Percentiles rank a stretch among this genome's conserved stretches.
Evolutionary conservation across 2,329 filamentous ascomycete genomes (phyloP).

Genomic region (Nemania abortiva): DNA sequence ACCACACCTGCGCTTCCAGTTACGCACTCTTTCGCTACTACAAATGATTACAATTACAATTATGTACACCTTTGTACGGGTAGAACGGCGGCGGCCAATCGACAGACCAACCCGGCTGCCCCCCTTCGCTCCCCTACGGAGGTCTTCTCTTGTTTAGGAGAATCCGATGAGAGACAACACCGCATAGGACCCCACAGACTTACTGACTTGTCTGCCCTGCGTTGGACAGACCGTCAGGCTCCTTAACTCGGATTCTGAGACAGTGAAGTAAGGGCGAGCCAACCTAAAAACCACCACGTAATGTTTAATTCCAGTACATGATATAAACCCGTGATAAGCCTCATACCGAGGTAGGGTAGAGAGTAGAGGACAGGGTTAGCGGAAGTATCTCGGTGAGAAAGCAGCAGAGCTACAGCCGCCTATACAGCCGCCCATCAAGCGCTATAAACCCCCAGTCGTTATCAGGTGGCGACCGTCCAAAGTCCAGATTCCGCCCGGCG

Average conservation of each 20-base stretch:
- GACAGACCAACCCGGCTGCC: constrained; percentile 12
- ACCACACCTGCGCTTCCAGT: background rate
- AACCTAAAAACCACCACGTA: constrained; percentile 7
- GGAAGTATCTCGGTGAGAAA: constrained; percentile 26
- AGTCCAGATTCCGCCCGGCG: constrained; percentile 16
- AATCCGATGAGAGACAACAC: background rate
- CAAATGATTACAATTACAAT: background rate
- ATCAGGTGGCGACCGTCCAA: background rate
- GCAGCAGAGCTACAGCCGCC: background rate
- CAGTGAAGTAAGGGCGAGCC: constrained; percentile 8
- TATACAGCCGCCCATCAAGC: background rate
- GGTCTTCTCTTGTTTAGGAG: constrained; percentile 7
- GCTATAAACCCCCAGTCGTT: background rate
- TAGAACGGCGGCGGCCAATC: background rate
- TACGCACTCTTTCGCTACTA: background rate
- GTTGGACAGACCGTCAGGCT: constrained; percentile 7
- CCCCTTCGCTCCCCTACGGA: background rate
- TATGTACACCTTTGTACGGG: constrained; percentile 9
- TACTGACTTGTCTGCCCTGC: constrained; percentile 17
- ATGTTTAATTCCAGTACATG: constrained; percentile 8
- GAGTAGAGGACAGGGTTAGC: constrained; percentile 10
- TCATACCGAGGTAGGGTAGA: constrained; percentile 7
- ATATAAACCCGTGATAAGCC: constrained; percentile 18
- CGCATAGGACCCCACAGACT: constrained; percentile 7
- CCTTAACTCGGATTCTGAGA: constrained; percentile 20